Evolutionary conservation across 441 rosid genomes (phyloP).

Genomic region (Adansonia gregorii): DNA sequence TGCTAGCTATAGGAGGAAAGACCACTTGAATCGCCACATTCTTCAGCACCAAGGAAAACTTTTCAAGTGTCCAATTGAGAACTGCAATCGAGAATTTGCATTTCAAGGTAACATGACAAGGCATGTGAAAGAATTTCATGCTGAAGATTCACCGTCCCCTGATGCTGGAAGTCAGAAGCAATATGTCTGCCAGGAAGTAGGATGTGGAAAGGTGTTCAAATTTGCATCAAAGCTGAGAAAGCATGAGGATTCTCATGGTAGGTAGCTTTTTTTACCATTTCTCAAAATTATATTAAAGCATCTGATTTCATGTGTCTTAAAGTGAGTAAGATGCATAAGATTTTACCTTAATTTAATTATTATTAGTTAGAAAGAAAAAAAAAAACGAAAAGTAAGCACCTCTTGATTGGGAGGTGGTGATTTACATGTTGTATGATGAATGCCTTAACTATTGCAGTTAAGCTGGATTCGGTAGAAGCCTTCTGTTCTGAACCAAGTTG

Average conservation of each 20-base stretch:
- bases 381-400: background rate
- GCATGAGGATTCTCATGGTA: slow-evolving; percentile 78
- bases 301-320: background rate
- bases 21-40: slow-evolving; percentile 77
- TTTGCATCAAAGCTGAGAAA: slow-evolving; percentile 59
- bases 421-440: slow-evolving; percentile 19
- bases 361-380: background rate
- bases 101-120: slow-evolving; percentile 58
- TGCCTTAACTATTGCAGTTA: slow-evolving; percentile 46
- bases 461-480: slow-evolving; percentile 68
- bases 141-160: slow-evolving; percentile 26
- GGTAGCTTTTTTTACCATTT: slow-evolving; percentile 21
- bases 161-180: slow-evolving; percentile 34
- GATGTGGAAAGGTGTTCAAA: slow-evolving; percentile 78
- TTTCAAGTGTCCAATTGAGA: slow-evolving; percentile 62
- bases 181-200: slow-evolving; percentile 60
- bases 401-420: background rate
- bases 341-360: background rate
- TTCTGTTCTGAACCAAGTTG: slow-evolving; percentile 70
- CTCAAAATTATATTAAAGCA: background rate
- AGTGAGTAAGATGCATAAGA: background rate
- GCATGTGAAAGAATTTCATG: slow-evolving; percentile 59
- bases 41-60: slow-evolving; percentile 71
- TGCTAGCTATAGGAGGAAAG: slow-evolving; percentile 76
- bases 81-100: slow-evolving; percentile 57